Conservation (phyloP, 2,329 filamentous ascomycete species). For the Rutstroemia sp. region DNA sequence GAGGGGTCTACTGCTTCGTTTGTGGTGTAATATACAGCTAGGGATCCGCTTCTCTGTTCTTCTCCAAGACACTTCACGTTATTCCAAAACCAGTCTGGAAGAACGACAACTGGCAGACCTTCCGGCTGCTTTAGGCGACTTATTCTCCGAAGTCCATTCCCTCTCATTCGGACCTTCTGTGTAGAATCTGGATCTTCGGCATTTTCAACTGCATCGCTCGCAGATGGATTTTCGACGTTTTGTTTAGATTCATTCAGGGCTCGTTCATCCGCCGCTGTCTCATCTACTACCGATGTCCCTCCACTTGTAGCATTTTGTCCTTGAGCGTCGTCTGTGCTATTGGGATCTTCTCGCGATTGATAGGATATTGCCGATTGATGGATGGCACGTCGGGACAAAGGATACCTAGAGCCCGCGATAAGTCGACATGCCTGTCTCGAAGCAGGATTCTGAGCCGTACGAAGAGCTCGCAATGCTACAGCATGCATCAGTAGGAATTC, state of each 20-base stretch:
- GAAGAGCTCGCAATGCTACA: slow-evolving; percentile 23
- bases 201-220: slow-evolving; percentile 1
- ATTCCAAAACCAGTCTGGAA: slow-evolving; percentile 51
- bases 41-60: slow-evolving; percentile 11
- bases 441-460: slow-evolving; percentile 23
- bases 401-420: slow-evolving; percentile 23
- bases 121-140: slow-evolving; percentile 20
- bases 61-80: slow-evolving; percentile 35
- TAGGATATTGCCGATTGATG: slow-evolving; percentile 23
- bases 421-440: slow-evolving; percentile 26
- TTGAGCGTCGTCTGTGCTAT: neutral
- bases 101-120: slow-evolving; percentile 41
- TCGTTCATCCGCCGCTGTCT: neutral
- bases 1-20: neutral
- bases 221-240: neutral
- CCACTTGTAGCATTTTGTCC: slow-evolving; percentile 12
- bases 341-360: slow-evolving; percentile 20
- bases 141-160: slow-evolving; percentile 13
- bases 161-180: slow-evolving; percentile 15
- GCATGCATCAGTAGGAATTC: slow-evolving; percentile 27
- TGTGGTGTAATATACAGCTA: slow-evolving; percentile 15
- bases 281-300: neutral
- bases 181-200: slow-evolving; percentile 3
- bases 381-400: slow-evolving; percentile 24
- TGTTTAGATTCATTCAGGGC: neutral